A percentile compares a stretch with the other conserved stretches of the same genome.
These are phyloP conservation scores for Aquilaria agallochum DNA, from an alignment of 441 rosid genomes.

Conservation along the genomic window DNA sequence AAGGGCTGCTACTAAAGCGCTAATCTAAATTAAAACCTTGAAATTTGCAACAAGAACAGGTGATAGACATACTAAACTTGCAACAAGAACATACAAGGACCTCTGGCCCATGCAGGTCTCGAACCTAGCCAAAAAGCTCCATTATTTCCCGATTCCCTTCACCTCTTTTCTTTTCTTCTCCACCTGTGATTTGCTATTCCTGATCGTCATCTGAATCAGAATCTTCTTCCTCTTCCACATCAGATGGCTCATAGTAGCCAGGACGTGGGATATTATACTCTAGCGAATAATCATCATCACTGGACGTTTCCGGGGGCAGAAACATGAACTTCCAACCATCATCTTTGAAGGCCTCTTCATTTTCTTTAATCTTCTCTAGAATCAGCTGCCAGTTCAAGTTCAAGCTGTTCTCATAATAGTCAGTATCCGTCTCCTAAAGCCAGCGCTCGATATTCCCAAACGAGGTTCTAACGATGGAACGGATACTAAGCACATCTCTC, in stretches of 20 bases:
- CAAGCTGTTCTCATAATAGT: slow-evolving; percentile 89
- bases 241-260: slow-evolving; percentile 59
- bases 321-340: slow-evolving; percentile 87
- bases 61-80: too few species aligned
- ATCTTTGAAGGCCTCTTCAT: slow-evolving; percentile 74
- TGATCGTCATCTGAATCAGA: slow-evolving; percentile 74
- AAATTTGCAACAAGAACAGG: too few species aligned
- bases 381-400: slow-evolving; percentile 92
- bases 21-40: too few species aligned
- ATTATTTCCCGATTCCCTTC: slow-evolving; percentile 57
- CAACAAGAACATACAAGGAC: too few species aligned
- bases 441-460: slow-evolving; percentile 88
- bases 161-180: slow-evolving; percentile 82
- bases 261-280: slow-evolving; percentile 69
- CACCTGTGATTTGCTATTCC: slow-evolving; percentile 70
- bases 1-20: too few species aligned
- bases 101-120: too few species aligned
- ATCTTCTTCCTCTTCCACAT: slow-evolving; percentile 46
- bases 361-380: slow-evolving; percentile 75
- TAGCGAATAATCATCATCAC: slow-evolving; percentile 69
- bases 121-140: too few species aligned
- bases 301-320: slow-evolving; percentile 75
- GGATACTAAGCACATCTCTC: slow-evolving; percentile 75
- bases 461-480: slow-evolving; percentile 71
- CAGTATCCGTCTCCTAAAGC: slow-evolving; percentile 82